Base-by-base conservation (phyloP, 1,284 basidiomycete genomes). In the Rhodotorula sp. region DNA sequence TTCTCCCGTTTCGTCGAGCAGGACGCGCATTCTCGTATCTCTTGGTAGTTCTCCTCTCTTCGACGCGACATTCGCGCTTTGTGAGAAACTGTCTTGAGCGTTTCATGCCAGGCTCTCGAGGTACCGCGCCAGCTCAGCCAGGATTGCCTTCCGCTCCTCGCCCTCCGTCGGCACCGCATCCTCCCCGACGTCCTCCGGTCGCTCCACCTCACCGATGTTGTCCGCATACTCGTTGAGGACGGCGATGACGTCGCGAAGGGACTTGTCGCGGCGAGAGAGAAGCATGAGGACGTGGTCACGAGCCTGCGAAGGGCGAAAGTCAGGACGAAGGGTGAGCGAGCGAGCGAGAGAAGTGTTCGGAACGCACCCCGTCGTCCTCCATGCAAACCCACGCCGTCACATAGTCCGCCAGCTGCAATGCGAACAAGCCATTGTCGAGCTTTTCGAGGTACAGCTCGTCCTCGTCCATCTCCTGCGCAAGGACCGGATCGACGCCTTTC, bases 311-410 rank as follows among this genome's bases (percentile, higher is more conserved):
- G 63, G 59, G 69, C 76, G n/a, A n/a, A 49, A 27, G 30, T 57
- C 52, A n/a, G n/a, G 15, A 7, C 22, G 2, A 11, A 6, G 22
- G 7, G 9, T 48, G 22, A 59, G 52, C 27, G 48, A 56, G 60
- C 49, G 46, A n/a, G n/a, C n/a, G 46, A 79, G 44, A 29, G 32
- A 47, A 59, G 15, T 47, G 32, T 53, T 32, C 29, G 30, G n/a
- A 36, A 58, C 90, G 70, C 81, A 94, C 93, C 44, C 94, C 96
- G 77, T 99, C 96, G 76, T 99, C 96, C 81, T 99, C 96, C 93
- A 98, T 96, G 67, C 87, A 86, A 36, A 98, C 81, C 96, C 96
- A 99, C 1, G 90, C 94, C 36, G 98, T 81, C 60, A 97, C 89
- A 73, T 94, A 96, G 80, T 98, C 95, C 30, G 91, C 86, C 24